These are phyloP conservation scores for Talaromyces sp. DNA, from an alignment of 2,329 filamentous ascomycete species.

Conservation along the genomic window DNA sequence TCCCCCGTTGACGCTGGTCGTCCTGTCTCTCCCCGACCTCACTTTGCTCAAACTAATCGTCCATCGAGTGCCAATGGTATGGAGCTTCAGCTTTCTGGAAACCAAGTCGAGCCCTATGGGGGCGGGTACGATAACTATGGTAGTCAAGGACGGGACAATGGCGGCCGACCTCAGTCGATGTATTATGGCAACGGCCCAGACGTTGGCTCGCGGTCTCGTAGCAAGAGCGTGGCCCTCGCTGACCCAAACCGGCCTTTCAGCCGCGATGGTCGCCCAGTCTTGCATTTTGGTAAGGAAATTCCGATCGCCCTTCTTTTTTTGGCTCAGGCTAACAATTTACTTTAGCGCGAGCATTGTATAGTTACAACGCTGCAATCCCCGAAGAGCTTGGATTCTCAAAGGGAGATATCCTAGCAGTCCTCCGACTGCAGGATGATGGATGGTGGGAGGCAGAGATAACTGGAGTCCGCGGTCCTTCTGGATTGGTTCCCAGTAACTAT, in stretches of 20 bases:
- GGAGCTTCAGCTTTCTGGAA: constrained; percentile 63
- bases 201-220: constrained; percentile 56
- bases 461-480: constrained; percentile 43
- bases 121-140: constrained; percentile 28
- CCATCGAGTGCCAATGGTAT: constrained; percentile 52
- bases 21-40: constrained; percentile 50
- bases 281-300: constrained; percentile 81
- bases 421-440: constrained; percentile 91
- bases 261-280: constrained; percentile 76
- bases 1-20: constrained; percentile 38
- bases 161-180: constrained; percentile 43
- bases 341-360: constrained; percentile 84
- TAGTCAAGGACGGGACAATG: constrained; percentile 27
- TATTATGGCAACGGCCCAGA: constrained; percentile 46
- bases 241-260: constrained; percentile 68
- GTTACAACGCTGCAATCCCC: constrained; percentile 89
- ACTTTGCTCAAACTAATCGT: constrained; percentile 46
- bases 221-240: constrained; percentile 80
- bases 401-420: constrained; percentile 82
- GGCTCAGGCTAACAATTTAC: constrained; percentile 7
- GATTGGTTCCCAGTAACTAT: constrained; percentile 65
- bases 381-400: constrained; percentile 92
- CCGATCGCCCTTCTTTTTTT: background rate
- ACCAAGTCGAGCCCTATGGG: constrained; percentile 55
- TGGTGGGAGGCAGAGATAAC: constrained; percentile 99